phyloP scores from a whole-genome alignment of 2,329 filamentous ascomycete genomes.

The Alternaria rosae region DNA sequence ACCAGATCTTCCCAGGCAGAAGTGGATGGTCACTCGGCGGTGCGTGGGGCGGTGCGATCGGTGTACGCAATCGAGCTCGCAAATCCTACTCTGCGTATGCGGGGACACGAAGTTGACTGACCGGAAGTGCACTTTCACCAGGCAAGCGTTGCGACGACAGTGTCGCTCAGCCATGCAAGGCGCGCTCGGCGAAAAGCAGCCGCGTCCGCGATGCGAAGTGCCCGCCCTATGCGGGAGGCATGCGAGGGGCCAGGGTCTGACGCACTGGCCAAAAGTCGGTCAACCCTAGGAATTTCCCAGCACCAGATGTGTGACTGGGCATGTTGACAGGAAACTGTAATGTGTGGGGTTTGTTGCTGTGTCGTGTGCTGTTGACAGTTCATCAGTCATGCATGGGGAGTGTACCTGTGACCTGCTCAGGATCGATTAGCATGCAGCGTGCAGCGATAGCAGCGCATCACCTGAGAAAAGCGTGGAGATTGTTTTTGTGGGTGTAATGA shows the following conservation, averaged over 20 bases:
- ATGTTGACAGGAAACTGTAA: neutral
- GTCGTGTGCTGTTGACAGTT: constrained; percentile 2
- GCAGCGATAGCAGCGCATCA: constrained; percentile 25
- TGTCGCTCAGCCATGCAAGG: constrained; percentile 17
- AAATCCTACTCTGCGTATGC: constrained; percentile 14
- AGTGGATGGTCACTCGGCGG: constrained; percentile 12
- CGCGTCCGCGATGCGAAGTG: constrained; percentile 12
- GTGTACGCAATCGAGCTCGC: constrained; percentile 9
- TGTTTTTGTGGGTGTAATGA: constrained; percentile 23
- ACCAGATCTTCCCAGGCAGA: constrained; percentile 13
- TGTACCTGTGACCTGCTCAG: constrained; percentile 16
- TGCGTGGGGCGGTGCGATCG: constrained; percentile 5
- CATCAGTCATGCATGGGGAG: constrained; percentile 4
- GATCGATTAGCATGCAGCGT: constrained; percentile 25
- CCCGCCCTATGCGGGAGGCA: constrained; percentile 8
- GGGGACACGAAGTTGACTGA: constrained; percentile 14
- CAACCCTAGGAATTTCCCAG: constrained; percentile 13
- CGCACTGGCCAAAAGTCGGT: constrained; percentile 32
- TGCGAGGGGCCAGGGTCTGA: constrained; percentile 14
- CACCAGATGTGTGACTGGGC: constrained; percentile 10
- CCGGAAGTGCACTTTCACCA: constrained; percentile 21
- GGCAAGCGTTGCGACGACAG: constrained; percentile 24
- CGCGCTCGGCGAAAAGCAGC: constrained; percentile 2
- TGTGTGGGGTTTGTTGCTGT: constrained; percentile 1
- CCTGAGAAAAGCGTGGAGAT: constrained; percentile 20